phyloP scores from a whole-genome alignment of 345 rosid species.

The Eucalyptus camaldulensis region DNA sequence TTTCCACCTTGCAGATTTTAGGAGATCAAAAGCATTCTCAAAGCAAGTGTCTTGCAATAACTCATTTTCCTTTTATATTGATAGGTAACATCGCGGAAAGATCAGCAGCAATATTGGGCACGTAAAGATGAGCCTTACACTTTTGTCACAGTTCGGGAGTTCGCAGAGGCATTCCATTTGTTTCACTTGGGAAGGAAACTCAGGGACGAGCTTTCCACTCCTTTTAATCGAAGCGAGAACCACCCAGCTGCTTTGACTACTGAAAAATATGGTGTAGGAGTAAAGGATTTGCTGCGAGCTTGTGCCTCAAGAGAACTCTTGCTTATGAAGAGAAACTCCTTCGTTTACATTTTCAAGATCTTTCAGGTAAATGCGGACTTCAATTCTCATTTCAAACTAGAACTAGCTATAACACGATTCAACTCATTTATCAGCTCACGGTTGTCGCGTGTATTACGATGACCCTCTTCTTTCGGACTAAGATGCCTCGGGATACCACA shows the following conservation, averaged over 20 bases:
- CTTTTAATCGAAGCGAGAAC: constrained; percentile 44
- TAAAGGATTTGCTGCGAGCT: constrained; percentile 50
- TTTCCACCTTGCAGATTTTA: neutral
- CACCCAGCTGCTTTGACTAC: constrained; percentile 73
- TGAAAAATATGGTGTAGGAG: constrained; percentile 38
- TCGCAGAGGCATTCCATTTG: constrained; percentile 56
- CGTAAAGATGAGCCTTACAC: constrained; percentile 41
- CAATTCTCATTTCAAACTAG: neutral
- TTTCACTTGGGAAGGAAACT: constrained; percentile 41
- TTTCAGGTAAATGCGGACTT: constrained; percentile 13
- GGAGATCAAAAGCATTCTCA: neutral
- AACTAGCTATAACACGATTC: neutral
- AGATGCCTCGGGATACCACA: constrained; percentile 1
- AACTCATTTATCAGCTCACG: neutral
- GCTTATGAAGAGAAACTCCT: constrained; percentile 71
- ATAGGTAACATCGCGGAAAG: constrained; percentile 81
- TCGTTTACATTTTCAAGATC: constrained; percentile 45
- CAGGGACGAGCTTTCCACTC: constrained; percentile 32
- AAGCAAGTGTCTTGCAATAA: neutral
- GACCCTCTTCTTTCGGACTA: constrained; percentile 26
- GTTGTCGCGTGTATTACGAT: constrained; percentile 7
- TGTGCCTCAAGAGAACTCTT: constrained; percentile 47
- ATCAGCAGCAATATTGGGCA: constrained; percentile 74
- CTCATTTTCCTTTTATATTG: neutral
- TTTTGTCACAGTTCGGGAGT: constrained; percentile 46